Conservation (phyloP, 352 stramenopile genomes). For the Globisporangium emineosum region DNA sequence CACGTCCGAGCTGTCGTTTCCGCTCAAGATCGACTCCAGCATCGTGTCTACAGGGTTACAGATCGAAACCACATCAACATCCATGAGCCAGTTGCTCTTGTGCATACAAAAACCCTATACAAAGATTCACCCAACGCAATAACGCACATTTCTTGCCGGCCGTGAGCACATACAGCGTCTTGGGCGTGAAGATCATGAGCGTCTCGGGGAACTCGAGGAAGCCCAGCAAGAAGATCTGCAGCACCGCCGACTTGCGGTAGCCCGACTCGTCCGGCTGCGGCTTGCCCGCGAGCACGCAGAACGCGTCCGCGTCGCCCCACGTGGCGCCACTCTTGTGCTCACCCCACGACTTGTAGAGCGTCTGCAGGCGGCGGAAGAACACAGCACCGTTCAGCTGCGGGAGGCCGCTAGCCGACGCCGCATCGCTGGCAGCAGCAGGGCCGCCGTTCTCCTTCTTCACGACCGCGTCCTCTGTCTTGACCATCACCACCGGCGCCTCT, state of each 20-base stretch:
- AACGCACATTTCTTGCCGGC: slow-evolving; percentile 84
- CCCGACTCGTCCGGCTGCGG: slow-evolving; percentile 82
- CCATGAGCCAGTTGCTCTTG: neutral
- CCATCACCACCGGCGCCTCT: slow-evolving; percentile 14
- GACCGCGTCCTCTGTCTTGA: slow-evolving; percentile 30
- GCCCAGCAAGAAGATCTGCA: slow-evolving; percentile 90
- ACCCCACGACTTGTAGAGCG: slow-evolving; percentile 69
- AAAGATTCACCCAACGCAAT: slow-evolving; percentile 1
- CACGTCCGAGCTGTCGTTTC: slow-evolving; percentile 60
- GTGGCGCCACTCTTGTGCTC: slow-evolving; percentile 38
- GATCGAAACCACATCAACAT: neutral
- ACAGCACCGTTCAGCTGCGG: slow-evolving; percentile 57
- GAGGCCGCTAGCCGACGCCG: slow-evolving; percentile 8
- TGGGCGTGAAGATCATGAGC: slow-evolving; percentile 87
- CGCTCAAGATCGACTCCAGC: slow-evolving; percentile 70
- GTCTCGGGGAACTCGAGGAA: slow-evolving; percentile 92
- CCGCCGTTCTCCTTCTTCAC: slow-evolving; percentile 33
- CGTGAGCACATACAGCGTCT: slow-evolving; percentile 83
- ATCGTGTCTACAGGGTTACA: slow-evolving; percentile 48
- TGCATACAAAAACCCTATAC: slow-evolving; percentile 1
- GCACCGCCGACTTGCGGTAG: slow-evolving; percentile 86
- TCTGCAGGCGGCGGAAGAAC: slow-evolving; percentile 83
- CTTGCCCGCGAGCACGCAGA: slow-evolving; percentile 81
- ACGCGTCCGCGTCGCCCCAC: slow-evolving; percentile 67
- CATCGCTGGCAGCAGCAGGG: neutral